phyloP scores from a whole-genome alignment of 2,329 filamentous ascomycete genomes.

The Truncatella angustata region DNA sequence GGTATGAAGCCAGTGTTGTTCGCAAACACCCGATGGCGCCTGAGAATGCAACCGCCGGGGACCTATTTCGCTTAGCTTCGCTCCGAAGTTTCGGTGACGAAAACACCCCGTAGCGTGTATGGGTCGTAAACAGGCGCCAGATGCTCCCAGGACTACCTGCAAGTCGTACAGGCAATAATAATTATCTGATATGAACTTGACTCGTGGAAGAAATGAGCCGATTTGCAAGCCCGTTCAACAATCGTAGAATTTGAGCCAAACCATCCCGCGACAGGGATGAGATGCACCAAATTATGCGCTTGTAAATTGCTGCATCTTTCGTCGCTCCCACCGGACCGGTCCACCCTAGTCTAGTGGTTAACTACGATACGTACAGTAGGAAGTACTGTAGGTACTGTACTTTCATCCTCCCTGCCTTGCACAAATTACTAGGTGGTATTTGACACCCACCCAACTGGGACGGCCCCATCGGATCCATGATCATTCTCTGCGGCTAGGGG shows the following conservation, averaged over 20 bases:
- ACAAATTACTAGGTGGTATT: slow-evolving; percentile 4
- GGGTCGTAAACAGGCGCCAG: too few species aligned
- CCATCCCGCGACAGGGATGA: not conserved
- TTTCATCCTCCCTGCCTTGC: not conserved
- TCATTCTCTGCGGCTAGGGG: not conserved
- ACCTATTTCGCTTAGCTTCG: too few species aligned
- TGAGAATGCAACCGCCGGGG: too few species aligned
- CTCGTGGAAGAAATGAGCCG: slow-evolving; percentile 1
- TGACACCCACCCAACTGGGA: not conserved
- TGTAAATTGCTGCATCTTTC: slow-evolving; percentile 6
- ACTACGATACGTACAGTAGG: not conserved
- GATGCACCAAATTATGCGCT: not conserved
- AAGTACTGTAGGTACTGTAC: not conserved
- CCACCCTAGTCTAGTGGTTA: not conserved
- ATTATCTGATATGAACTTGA: not conserved
- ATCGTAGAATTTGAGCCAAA: not conserved
- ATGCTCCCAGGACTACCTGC: too few species aligned
- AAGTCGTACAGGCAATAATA: too few species aligned
- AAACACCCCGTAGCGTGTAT: too few species aligned
- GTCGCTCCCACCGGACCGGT: slow-evolving; percentile 4
- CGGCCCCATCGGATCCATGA: slow-evolving; percentile 1
- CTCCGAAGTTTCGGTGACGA: too few species aligned
- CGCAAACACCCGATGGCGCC: too few species aligned
- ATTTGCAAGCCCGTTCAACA: not conserved
- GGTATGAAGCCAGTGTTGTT: too few species aligned